phyloP scores from a whole-genome alignment of 495 filamentous ascomycete species.

The Penicillium argentinense region DNA sequence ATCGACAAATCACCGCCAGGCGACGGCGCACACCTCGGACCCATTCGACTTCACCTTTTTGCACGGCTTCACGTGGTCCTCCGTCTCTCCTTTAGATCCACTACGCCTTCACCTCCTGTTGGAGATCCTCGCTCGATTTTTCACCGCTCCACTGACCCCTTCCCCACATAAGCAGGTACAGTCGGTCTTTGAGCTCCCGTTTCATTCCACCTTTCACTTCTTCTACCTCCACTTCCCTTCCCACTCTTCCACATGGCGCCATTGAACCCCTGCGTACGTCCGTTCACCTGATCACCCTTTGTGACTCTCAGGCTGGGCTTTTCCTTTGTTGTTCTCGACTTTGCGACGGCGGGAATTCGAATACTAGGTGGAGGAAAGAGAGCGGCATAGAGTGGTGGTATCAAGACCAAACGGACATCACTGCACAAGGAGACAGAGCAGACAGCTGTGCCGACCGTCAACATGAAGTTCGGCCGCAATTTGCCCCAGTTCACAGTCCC shows the following conservation, averaged over 20 bases:
- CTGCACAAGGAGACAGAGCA: background rate
- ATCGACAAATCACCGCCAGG: slow-evolving; percentile 29
- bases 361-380: background rate
- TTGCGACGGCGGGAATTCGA: background rate
- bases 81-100: background rate
- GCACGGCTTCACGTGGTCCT: background rate
- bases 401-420: too few species aligned
- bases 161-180: slow-evolving; percentile 19
- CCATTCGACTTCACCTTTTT: slow-evolving; percentile 6
- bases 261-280: slow-evolving; percentile 16
- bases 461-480: slow-evolving; percentile 83
- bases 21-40: slow-evolving; percentile 18
- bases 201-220: background rate
- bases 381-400: background rate
- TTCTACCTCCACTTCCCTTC: background rate
- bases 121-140: background rate
- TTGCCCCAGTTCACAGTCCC: slow-evolving; percentile 92
- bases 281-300: slow-evolving; percentile 23
- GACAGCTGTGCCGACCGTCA: slow-evolving; percentile 12
- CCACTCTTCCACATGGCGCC: slow-evolving; percentile 15
- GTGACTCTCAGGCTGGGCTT: slow-evolving; percentile 19
- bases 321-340: background rate
- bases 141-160: slow-evolving; percentile 1
- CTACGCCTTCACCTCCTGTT: background rate
- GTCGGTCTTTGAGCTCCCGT: slow-evolving; percentile 18